Evolutionary conservation across 768 basidiomycete genomes (phyloP).

Genomic region (Tylopilus balloui): DNA sequence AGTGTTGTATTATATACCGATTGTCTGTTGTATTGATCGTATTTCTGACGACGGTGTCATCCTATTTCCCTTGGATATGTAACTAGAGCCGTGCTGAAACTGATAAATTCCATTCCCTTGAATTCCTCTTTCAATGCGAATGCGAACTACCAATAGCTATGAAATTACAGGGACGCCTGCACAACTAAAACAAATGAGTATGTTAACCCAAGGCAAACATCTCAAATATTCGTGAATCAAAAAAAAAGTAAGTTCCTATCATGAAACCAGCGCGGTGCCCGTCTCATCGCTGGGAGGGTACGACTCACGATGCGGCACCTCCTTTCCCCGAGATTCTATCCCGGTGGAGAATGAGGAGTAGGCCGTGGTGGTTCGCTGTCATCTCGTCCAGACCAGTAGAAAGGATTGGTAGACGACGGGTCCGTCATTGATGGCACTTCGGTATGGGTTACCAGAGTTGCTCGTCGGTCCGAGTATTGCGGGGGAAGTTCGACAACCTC

Average conservation of each 20-base stretch:
- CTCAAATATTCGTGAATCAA: slow-evolving; percentile 1
- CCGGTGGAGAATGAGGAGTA: slow-evolving; percentile 7
- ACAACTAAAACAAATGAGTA: slow-evolving; percentile 5
- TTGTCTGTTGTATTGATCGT: slow-evolving; percentile 17
- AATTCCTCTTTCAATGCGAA: background rate
- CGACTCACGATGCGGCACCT: background rate
- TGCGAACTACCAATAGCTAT: background rate
- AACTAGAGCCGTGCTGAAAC: slow-evolving; percentile 11
- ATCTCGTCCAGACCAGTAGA: slow-evolving; percentile 12
- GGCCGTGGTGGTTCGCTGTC: slow-evolving; percentile 2
- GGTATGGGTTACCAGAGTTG: slow-evolving; percentile 5
- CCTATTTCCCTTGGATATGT: slow-evolving; percentile 3
- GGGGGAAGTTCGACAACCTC: slow-evolving; percentile 74
- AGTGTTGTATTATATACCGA: slow-evolving; percentile 25
- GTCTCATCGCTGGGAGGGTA: background rate
- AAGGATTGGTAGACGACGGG: slow-evolving; percentile 5
- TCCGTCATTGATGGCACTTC: slow-evolving; percentile 10
- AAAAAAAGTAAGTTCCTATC: background rate
- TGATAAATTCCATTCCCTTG: background rate
- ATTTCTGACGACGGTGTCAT: slow-evolving; percentile 10
- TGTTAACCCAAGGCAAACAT: slow-evolving; percentile 6
- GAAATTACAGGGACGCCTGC: background rate
- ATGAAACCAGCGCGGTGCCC: background rate
- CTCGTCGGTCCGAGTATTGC: slow-evolving; percentile 56
- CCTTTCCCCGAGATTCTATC: slow-evolving; percentile 5